These are phyloP conservation scores for Diaporthe amygdali DNA, from an alignment of 2,329 filamentous ascomycete species.

Conservation along the genomic window DNA sequence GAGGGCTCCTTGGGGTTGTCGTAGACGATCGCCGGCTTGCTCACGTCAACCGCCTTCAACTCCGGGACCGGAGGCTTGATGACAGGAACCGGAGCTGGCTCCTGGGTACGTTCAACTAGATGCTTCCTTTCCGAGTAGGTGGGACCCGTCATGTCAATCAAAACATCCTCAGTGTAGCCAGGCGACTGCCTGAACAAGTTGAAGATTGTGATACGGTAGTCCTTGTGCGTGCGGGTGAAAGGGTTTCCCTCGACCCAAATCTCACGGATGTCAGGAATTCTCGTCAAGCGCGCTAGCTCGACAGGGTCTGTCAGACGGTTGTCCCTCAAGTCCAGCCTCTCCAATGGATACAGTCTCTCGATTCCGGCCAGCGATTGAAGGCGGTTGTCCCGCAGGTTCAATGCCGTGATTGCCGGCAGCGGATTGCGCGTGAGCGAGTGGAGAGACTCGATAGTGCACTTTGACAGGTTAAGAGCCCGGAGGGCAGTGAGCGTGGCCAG, in stretches of 20 bases:
- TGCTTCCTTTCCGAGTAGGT: constrained; percentile 86
- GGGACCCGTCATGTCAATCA: constrained; percentile 84
- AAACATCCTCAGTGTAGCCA: constrained; percentile 87
- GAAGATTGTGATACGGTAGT: constrained; percentile 90
- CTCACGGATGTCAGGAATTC: constrained; percentile 88
- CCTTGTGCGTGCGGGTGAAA: constrained; percentile 84
- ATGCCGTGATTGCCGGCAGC: constrained; percentile 88
- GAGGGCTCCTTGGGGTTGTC: constrained; percentile 53
- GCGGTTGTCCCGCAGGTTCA: constrained; percentile 90
- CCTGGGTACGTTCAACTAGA: constrained; percentile 79
- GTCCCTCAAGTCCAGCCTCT: constrained; percentile 88
- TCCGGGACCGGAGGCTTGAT: constrained; percentile 73
- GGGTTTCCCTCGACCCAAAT: constrained; percentile 93
- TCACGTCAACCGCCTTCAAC: constrained; percentile 66
- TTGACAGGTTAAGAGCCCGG: constrained; percentile 90
- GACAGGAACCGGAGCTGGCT: constrained; percentile 78
- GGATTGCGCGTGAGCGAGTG: constrained; percentile 86
- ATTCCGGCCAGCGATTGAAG: constrained; percentile 87
- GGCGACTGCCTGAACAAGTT: constrained; percentile 92
- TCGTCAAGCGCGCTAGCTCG: constrained; percentile 86
- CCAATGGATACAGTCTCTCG: constrained; percentile 85
- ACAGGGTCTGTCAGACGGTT: constrained; percentile 90
- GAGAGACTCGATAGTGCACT: constrained; percentile 97
- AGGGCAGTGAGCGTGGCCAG: constrained; percentile 84
- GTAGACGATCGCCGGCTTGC: constrained; percentile 69